Conservation (phyloP, 352 stramenopile genomes). For the Pythium plurisporium region DNA sequence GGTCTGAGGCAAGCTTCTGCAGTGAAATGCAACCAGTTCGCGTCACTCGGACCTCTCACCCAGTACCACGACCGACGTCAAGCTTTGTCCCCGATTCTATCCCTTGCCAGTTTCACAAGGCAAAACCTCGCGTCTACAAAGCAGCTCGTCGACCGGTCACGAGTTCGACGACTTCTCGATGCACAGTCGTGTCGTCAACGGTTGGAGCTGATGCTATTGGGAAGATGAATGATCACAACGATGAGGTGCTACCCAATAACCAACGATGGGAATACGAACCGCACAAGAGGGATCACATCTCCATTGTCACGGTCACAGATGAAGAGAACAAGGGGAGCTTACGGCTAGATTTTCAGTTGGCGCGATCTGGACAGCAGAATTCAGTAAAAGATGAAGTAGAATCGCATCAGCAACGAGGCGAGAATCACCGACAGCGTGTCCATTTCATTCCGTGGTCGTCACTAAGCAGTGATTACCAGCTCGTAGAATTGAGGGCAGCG, state of each 20-base stretch:
- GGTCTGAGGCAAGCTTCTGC: no score
- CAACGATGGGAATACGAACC: neutral
- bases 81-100: constrained; percentile 33
- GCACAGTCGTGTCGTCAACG: constrained; percentile 33
- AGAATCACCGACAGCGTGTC: constrained; percentile 2
- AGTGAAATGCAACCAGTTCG: no score
- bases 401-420: neutral
- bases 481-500: constrained; percentile 49
- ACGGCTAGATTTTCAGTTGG: constrained; percentile 20
- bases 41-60: no score
- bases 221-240: no score
- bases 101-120: constrained; percentile 53
- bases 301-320: constrained; percentile 10
- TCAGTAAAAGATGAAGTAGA: no score
- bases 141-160: constrained; percentile 21
- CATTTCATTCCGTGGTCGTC: constrained; percentile 35
- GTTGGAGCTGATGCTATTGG: neutral
- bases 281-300: neutral
- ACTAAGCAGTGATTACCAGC: constrained; percentile 35
- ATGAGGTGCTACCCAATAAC: no score
- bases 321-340: neutral
- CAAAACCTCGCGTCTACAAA: constrained; percentile 47
- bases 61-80: neutral
- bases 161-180: constrained; percentile 27
- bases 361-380: neutral